phyloP scores from a whole-genome alignment of 148 eudicot genomes.

The Hydrangea macrophylla region DNA sequence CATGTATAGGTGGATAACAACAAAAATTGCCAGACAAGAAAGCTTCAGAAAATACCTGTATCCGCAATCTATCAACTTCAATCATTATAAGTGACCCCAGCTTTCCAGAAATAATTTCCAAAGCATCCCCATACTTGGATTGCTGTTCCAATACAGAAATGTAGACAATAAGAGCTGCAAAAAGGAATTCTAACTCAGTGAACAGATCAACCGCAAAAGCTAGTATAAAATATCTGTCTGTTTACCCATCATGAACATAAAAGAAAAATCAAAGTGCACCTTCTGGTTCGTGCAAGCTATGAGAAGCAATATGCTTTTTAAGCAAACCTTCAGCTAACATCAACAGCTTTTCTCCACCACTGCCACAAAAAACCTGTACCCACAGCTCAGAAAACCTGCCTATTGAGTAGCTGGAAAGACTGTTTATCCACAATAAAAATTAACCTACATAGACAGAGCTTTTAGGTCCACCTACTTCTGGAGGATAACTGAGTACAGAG shows the following conservation, averaged over 20 bases:
- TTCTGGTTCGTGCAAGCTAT: constrained; percentile 95
- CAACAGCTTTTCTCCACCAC: constrained; percentile 62
- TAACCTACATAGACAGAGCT: too few relatives aligned
- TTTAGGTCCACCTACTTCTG: too few relatives aligned
- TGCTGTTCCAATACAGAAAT: constrained; percentile 85
- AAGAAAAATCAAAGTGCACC: constrained; percentile 34
- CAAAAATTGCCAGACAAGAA: neutral
- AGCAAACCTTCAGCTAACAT: constrained; percentile 88
- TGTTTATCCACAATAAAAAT: too few relatives aligned
- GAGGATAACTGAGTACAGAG: too few relatives aligned
- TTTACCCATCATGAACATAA: neutral
- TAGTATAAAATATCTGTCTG: neutral
- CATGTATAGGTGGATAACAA: too few relatives aligned
- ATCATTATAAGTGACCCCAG: constrained; percentile 76
- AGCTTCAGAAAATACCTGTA: constrained; percentile 69
- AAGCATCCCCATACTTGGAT: constrained; percentile 75
- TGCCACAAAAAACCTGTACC: constrained; percentile 66
- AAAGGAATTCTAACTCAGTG: constrained; percentile 18
- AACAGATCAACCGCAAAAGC: constrained; percentile 2
- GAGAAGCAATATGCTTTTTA: constrained; percentile 78
- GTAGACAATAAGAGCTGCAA: constrained; percentile 93
- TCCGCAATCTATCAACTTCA: constrained; percentile 75
- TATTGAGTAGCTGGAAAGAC: too few relatives aligned
- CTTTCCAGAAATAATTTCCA: constrained; percentile 74
- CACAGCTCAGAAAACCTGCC: neutral